Conservation (phyloP, 495 filamentous ascomycete species). For the Penicillium pulvis region DNA sequence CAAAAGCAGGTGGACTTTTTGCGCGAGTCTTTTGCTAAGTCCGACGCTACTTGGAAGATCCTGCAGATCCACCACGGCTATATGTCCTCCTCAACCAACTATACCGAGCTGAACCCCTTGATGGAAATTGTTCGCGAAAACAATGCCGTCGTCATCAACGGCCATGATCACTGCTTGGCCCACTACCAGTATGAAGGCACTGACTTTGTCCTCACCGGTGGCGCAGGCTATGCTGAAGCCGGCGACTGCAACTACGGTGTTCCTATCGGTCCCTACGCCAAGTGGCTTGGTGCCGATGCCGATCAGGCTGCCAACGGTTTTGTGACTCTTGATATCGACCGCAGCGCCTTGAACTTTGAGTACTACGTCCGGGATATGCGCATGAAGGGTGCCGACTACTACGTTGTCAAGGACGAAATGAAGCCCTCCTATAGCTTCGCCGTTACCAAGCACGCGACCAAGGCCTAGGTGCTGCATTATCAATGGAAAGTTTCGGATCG, state of each 20-base stretch:
- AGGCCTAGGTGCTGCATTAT: conserved; percentile 2
- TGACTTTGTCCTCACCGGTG: conserved; percentile 26
- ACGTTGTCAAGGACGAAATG: conserved; percentile 23
- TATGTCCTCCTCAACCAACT: conserved; percentile 21
- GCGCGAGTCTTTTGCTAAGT: conserved; percentile 18
- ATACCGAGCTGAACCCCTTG: conserved; percentile 23
- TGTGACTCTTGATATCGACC: conserved; percentile 28
- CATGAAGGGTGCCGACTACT: conserved; percentile 19
- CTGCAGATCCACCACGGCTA: conserved; percentile 28
- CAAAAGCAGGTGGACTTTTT: conserved; percentile 24
- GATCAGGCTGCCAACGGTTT: conserved; percentile 24
- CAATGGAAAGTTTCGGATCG: not conserved
- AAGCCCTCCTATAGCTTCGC: conserved; percentile 23
- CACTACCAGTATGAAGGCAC: conserved; percentile 26
- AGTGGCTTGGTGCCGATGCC: conserved; percentile 25
- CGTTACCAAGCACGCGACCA: conserved; percentile 19
- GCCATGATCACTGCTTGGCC: conserved; percentile 28
- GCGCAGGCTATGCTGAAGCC: conserved; percentile 20
- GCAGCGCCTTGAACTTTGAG: conserved; percentile 25
- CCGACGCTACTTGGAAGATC: conserved; percentile 24
- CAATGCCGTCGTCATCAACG: conserved; percentile 25
- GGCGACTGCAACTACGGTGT: conserved; percentile 30
- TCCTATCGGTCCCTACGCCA: conserved; percentile 19
- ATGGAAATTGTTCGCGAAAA: conserved; percentile 22
- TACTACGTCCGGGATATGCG: conserved; percentile 22